Percentiles rank a stretch among this genome's conserved stretches.
Evolutionary conservation across 2,329 filamentous ascomycete species (phyloP).

Genomic region (Geoglossum cookeanum): DNA sequence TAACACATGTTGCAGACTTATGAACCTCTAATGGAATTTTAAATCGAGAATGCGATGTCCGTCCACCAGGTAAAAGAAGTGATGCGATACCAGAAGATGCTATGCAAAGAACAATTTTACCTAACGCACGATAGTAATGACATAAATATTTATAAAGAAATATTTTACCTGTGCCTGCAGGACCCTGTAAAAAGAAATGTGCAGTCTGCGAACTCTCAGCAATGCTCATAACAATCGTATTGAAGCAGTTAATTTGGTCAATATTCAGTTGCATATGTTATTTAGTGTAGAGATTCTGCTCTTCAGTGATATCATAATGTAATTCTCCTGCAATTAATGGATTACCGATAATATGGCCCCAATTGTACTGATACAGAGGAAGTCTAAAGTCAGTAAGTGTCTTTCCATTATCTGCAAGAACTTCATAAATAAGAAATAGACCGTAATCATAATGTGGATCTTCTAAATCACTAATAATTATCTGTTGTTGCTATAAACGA

Average conservation of each 20-base stretch:
- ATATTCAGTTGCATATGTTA: not conserved
- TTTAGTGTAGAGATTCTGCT: not conserved
- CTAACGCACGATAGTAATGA: not conserved
- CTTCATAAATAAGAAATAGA: not conserved
- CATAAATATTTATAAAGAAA: not conserved
- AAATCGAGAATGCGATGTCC: conserved; percentile 3
- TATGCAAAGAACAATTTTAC: not conserved
- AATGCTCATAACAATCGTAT: not conserved
- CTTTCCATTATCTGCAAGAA: not conserved
- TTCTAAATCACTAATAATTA: not conserved
- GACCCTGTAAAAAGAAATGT: too few species aligned
- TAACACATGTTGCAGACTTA: not conserved
- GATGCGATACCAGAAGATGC: not conserved
- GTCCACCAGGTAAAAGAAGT: not conserved
- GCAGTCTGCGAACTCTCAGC: not conserved
- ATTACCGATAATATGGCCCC: not conserved
- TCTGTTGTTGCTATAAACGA: not conserved
- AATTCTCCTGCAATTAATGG: not conserved
- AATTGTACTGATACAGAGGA: not conserved
- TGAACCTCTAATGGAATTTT: conserved; percentile 1
- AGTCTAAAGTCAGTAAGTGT: not conserved
- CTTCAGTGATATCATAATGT: not conserved
- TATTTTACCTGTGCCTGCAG: too few species aligned
- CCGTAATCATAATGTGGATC: not conserved
- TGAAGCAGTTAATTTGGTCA: not conserved